These are phyloP conservation scores for Mariannaea sp. DNA, from an alignment of 2,329 filamentous ascomycete species.

Conservation along the genomic window DNA sequence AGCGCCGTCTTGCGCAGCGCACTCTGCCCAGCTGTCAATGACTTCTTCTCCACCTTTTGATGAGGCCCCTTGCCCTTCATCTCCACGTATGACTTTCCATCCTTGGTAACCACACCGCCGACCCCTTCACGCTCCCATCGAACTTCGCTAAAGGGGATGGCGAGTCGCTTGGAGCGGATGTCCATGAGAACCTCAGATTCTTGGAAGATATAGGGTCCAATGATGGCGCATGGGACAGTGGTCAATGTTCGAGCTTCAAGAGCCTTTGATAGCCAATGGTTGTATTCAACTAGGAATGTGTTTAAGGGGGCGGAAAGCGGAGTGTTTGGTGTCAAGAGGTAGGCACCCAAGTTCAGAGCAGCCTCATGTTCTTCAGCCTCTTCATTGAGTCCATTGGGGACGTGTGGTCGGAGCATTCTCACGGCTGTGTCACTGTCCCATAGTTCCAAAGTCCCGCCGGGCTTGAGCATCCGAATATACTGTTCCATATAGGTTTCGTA, in stretches of 20 bases:
- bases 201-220: conserved; percentile 78
- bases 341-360: conserved; percentile 75
- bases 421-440: conserved; percentile 90
- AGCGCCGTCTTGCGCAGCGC: conserved; percentile 81
- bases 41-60: conserved; percentile 50
- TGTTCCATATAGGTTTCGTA: conserved; percentile 68
- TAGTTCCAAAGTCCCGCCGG: conserved; percentile 80
- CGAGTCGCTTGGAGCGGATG: conserved; percentile 75
- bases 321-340: conserved; percentile 80
- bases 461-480: conserved; percentile 74
- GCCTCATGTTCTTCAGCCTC: conserved; percentile 63
- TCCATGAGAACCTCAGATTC: conserved; percentile 74
- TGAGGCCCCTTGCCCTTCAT: conserved; percentile 53
- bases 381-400: conserved; percentile 55
- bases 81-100: conserved; percentile 64
- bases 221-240: conserved; percentile 76
- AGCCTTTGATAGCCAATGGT: conserved; percentile 77
- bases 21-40: conserved; percentile 69
- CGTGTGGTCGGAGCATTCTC: conserved; percentile 80
- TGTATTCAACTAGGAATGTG: conserved; percentile 80
- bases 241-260: conserved; percentile 73
- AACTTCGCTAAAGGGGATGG: conserved; percentile 83
- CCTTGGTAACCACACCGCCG: conserved; percentile 64
- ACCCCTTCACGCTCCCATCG: conserved; percentile 84
- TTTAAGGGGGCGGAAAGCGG: conserved; percentile 82